These are phyloP conservation scores for Apiospora kogelbergensis DNA, from an alignment of 2,329 filamentous ascomycete species.

Conservation along the genomic window DNA sequence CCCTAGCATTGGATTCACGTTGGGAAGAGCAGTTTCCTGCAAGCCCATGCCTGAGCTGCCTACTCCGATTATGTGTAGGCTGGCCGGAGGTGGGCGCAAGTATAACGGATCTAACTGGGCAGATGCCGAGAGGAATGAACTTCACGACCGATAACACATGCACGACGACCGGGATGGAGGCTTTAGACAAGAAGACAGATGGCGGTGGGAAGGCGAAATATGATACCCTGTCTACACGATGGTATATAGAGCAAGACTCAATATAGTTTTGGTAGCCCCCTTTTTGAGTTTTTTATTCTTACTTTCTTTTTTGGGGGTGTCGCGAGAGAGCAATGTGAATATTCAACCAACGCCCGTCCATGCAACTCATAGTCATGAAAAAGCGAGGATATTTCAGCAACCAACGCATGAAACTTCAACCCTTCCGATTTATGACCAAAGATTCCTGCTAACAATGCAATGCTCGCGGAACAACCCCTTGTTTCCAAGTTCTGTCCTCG, in stretches of 20 bases:
- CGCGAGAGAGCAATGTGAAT: not conserved
- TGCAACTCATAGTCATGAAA: not conserved
- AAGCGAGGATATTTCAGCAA: not conserved
- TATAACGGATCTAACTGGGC: no score
- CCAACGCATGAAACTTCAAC: not conserved
- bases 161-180: not conserved
- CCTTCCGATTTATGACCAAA: not conserved
- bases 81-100: not conserved
- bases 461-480: not conserved
- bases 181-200: not conserved
- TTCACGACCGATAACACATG: not conserved
- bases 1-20: not conserved
- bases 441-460: not conserved
- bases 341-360: not conserved
- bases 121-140: not conserved
- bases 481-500: not conserved
- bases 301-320: not conserved
- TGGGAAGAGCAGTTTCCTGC: not conserved
- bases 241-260: not conserved
- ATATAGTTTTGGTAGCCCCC: not conserved
- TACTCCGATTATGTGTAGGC: not conserved
- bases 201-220: not conserved
- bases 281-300: not conserved
- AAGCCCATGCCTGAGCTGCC: not conserved
- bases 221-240: not conserved